Percentiles rank a stretch among this genome's conserved stretches.
These are phyloP conservation scores for Opeltia flavorubescens DNA, from an alignment of 495 filamentous ascomycete genomes.

Conservation along the genomic window DNA sequence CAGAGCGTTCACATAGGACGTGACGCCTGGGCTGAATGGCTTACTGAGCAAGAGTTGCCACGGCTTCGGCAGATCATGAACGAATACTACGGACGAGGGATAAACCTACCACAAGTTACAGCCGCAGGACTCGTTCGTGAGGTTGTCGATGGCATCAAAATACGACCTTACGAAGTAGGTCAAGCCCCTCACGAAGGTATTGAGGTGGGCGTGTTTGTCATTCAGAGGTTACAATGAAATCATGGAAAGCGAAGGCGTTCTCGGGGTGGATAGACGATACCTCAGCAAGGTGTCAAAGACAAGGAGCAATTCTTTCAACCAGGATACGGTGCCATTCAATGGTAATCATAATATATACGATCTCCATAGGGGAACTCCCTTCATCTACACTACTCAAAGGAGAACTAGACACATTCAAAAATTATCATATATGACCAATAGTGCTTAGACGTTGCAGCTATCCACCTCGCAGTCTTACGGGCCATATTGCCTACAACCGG, in stretches of 20 bases:
- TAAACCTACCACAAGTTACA: conserved; percentile 23
- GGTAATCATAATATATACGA: too few species aligned
- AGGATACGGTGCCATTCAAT: too few species aligned
- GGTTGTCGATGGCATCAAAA: conserved; percentile 47
- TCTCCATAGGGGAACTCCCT: too few species aligned
- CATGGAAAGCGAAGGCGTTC: background rate
- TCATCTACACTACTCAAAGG: too few species aligned
- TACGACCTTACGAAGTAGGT: conserved; percentile 30
- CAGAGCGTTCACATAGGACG: conserved; percentile 40
- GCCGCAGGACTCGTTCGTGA: conserved; percentile 44
- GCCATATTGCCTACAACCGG: too few species aligned
- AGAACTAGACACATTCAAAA: too few species aligned
- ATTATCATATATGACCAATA: too few species aligned
- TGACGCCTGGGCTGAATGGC: conserved; percentile 55
- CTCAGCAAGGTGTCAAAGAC: background rate
- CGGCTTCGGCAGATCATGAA: conserved; percentile 47
- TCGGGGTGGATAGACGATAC: background rate
- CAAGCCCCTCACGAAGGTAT: conserved; percentile 34
- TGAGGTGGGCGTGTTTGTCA: conserved; percentile 50
- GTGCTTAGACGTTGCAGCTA: too few species aligned
- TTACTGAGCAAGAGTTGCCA: conserved; percentile 54
- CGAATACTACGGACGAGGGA: conserved; percentile 39
- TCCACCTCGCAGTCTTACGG: too few species aligned
- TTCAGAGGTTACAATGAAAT: conserved; percentile 28
- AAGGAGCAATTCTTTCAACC: too few species aligned